phyloP scores from a whole-genome alignment of 352 stramenopile genomes.

The Pythium dissotocum region DNA sequence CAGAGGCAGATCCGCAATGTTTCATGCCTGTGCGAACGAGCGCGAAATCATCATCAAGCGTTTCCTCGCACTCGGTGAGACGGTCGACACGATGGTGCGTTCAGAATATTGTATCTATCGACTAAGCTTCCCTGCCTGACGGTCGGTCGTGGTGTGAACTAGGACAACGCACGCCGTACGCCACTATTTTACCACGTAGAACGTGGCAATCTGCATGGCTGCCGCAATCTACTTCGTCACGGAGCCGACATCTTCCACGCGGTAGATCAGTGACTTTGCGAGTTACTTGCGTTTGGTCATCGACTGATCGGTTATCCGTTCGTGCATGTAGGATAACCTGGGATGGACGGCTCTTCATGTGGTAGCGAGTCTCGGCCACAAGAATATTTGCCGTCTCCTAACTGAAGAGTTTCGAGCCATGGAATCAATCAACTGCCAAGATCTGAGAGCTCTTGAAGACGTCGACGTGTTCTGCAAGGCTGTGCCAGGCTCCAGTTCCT shows the following conservation, averaged over 20 bases:
- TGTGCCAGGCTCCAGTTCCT: conserved; percentile 13
- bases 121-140: too few relatives aligned
- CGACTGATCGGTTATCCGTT: too few relatives aligned
- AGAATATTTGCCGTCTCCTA: conserved; percentile 39
- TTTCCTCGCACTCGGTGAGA: conserved; percentile 35
- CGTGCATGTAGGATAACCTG: conserved; percentile 34
- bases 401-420: conserved; percentile 3
- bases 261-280: conserved; percentile 8
- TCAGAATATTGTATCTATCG: neutral
- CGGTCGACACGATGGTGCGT: conserved; percentile 11
- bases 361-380: conserved; percentile 42
- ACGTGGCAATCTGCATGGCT: conserved; percentile 43
- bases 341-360: conserved; percentile 48
- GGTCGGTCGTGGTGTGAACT: neutral
- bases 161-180: conserved; percentile 48
- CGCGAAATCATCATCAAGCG: conserved; percentile 35
- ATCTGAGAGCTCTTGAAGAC: conserved; percentile 1
- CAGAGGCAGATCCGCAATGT: conserved; percentile 46
- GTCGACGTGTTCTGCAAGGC: conserved; percentile 8
- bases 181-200: conserved; percentile 51
- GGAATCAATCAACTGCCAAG: too few relatives aligned
- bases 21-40: conserved; percentile 45
- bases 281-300: neutral
- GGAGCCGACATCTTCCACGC: conserved; percentile 45
- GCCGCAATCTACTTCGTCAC: conserved; percentile 39